Conservation (phyloP, 106 monocot species). For the Phalaenopsis aphrodite region DNA sequence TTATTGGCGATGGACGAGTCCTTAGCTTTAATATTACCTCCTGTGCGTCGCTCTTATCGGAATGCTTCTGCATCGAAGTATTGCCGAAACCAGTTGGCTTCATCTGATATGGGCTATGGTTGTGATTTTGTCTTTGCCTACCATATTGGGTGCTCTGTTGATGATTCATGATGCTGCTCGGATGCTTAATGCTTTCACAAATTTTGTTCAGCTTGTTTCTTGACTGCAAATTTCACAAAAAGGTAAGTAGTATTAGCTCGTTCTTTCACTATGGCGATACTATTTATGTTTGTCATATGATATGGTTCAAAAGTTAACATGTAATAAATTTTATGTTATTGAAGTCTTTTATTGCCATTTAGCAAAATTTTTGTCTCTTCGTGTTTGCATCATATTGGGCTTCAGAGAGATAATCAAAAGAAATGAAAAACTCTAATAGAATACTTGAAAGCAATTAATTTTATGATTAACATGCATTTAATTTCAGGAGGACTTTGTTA, state of each 20-base stretch:
- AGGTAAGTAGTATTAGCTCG: not conserved
- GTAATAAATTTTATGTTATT: not conserved
- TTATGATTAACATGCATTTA: too few relatives aligned
- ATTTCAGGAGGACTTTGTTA: too few relatives aligned
- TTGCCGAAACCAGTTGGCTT: constrained; percentile 11
- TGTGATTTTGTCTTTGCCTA: constrained; percentile 34
- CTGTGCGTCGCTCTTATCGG: constrained; percentile 52
- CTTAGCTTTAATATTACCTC: constrained; percentile 62
- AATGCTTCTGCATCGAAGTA: constrained; percentile 6
- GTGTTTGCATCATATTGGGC: not conserved
- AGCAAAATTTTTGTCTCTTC: not conserved
- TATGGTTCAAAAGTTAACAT: not conserved
- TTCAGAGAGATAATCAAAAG: not conserved
- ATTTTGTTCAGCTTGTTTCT: not conserved
- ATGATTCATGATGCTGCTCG: constrained; percentile 19
- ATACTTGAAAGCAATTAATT: too few relatives aligned
- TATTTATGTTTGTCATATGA: not conserved
- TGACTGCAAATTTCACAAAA: not conserved
- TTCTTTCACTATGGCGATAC: not conserved
- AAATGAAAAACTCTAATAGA: not conserved
- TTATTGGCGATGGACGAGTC: constrained; percentile 66
- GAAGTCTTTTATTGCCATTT: not conserved
- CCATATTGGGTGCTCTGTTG: constrained; percentile 69
- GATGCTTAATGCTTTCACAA: not conserved
- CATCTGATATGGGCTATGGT: constrained; percentile 18